Percentiles rank a stretch among this genome's conserved stretches.
Evolutionary conservation across 2,329 filamentous ascomycete genomes (phyloP).

Genomic region (Corynespora cassiicola): DNA sequence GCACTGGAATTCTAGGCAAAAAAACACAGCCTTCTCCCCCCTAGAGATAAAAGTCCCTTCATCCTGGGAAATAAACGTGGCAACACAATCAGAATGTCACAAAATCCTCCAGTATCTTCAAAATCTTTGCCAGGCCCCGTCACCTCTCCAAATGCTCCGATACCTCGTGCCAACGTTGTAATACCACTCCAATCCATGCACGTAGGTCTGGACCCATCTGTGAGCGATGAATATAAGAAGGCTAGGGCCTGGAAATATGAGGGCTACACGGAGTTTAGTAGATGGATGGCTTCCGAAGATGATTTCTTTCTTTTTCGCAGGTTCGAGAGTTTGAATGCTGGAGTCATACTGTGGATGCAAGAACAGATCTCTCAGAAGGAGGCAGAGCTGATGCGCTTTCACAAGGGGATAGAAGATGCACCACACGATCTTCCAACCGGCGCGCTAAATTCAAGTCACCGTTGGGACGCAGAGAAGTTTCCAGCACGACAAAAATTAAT

Average conservation of each 20-base stretch:
- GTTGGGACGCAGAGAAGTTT: constrained; percentile 16
- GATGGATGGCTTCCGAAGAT: constrained; percentile 37
- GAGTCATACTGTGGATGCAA: constrained; percentile 31
- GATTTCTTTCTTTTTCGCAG: constrained; percentile 37
- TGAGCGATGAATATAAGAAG: too few species aligned
- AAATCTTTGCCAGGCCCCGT: constrained; percentile 6
- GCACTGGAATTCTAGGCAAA: too few species aligned
- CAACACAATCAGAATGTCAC: too few species aligned
- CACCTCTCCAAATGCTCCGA: constrained; percentile 1
- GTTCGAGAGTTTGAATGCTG: constrained; percentile 31
- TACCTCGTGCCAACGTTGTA: constrained; percentile 1
- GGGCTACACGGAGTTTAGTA: constrained; percentile 32
- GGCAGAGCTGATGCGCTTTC: constrained; percentile 11
- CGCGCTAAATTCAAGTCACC: too few species aligned
- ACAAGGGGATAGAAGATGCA: constrained; percentile 9
- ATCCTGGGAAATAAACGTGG: too few species aligned
- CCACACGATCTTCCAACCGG: constrained; percentile 11
- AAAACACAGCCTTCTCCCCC: too few species aligned
- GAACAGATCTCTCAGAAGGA: constrained; percentile 23
- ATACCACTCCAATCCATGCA: constrained; percentile 4
- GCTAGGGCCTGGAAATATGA: constrained; percentile 31
- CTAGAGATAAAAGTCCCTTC: too few species aligned
- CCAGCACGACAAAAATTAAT: constrained; percentile 17
- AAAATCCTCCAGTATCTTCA: too few species aligned
- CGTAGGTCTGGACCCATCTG: too few species aligned